A percentile compares a stretch with the other conserved stretches of the same genome.
Evolutionary conservation across 2,329 filamentous ascomycete genomes (phyloP).

Genomic region (Emmonsiellopsis sp.): DNA sequence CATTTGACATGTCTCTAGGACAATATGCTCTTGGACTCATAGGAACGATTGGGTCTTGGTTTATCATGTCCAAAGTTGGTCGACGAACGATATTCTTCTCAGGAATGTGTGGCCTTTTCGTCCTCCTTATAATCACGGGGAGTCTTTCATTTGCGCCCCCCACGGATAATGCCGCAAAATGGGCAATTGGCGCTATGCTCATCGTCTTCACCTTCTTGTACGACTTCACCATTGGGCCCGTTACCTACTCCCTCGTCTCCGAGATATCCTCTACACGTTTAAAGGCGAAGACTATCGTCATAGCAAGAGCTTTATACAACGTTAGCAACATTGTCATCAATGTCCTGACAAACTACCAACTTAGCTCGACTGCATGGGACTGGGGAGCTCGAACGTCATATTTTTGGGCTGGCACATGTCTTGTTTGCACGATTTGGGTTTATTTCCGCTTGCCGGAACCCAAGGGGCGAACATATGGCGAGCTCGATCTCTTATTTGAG

Average conservation of each 20-base stretch:
- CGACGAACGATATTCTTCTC: slow-evolving; percentile 32
- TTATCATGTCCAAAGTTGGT: slow-evolving; percentile 28
- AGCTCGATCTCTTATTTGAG: slow-evolving; percentile 36
- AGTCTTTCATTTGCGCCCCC: slow-evolving; percentile 14
- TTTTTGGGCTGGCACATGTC: slow-evolving; percentile 33
- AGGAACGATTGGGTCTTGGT: slow-evolving; percentile 44
- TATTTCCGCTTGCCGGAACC: slow-evolving; percentile 38
- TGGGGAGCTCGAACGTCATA: slow-evolving; percentile 31
- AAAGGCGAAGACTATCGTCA: slow-evolving; percentile 46
- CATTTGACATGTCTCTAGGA: slow-evolving; percentile 36
- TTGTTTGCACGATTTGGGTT: slow-evolving; percentile 31
- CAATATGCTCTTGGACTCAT: slow-evolving; percentile 53
- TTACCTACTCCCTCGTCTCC: slow-evolving; percentile 45
- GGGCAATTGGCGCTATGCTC: slow-evolving; percentile 38
- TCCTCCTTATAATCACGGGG: slow-evolving; percentile 22
- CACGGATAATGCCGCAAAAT: slow-evolving; percentile 20
- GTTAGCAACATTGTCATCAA: slow-evolving; percentile 40
- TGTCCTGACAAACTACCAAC: slow-evolving; percentile 16
- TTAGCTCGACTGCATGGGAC: slow-evolving; percentile 23
- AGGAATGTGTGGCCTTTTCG: slow-evolving; percentile 15
- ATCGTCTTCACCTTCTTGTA: slow-evolving; percentile 47
- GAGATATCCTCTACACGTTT: slow-evolving; percentile 48
- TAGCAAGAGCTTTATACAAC: slow-evolving; percentile 45
- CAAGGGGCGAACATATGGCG: slow-evolving; percentile 33
- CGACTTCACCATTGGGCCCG: slow-evolving; percentile 46